A percentile compares a stretch with the other conserved stretches of the same genome.
These are phyloP conservation scores for Penicillium sp. DNA, from an alignment of 2,329 filamentous ascomycete genomes.

Conservation along the genomic window DNA sequence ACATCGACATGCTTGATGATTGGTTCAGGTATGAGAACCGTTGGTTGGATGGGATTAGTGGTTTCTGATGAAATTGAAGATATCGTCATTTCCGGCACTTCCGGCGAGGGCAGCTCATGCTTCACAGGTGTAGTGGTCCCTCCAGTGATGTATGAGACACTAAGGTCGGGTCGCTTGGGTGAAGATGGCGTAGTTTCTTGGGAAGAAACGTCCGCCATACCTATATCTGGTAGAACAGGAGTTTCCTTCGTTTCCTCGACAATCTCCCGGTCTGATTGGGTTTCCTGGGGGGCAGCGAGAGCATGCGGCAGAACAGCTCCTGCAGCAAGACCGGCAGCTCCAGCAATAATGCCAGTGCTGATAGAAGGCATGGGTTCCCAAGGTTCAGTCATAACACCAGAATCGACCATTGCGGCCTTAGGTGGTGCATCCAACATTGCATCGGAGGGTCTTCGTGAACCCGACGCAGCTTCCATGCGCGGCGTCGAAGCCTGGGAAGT, in stretches of 20 bases:
- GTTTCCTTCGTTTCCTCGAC: conserved; percentile 17
- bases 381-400: conserved; percentile 62
- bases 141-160: conserved; percentile 33
- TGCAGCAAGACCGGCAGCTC: conserved; percentile 22
- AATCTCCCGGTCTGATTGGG: conserved; percentile 18
- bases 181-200: conserved; percentile 38
- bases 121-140: conserved; percentile 31
- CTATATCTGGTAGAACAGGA: conserved; percentile 25
- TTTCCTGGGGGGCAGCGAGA: conserved; percentile 19
- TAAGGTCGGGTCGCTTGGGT: conserved; percentile 43
- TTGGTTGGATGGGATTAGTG: conserved; percentile 21
- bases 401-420: conserved; percentile 55
- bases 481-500: conserved; percentile 42
- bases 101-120: conserved; percentile 15
- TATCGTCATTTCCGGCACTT: conserved; percentile 26
- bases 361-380: conserved; percentile 43
- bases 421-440: conserved; percentile 22
- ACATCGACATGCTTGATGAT: conserved; percentile 11
- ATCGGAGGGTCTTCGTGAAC: conserved; percentile 35
- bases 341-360: conserved; percentile 4
- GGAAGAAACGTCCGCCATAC: conserved; percentile 32
- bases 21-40: conserved; percentile 12
- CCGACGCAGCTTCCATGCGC: conserved; percentile 29
- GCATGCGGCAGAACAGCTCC: conserved; percentile 17
- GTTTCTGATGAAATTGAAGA: conserved; percentile 37